Evolutionary conservation across 2,329 filamentous ascomycete species (phyloP).

Genomic region (Xenosphaeropsis pyriputrescens): DNA sequence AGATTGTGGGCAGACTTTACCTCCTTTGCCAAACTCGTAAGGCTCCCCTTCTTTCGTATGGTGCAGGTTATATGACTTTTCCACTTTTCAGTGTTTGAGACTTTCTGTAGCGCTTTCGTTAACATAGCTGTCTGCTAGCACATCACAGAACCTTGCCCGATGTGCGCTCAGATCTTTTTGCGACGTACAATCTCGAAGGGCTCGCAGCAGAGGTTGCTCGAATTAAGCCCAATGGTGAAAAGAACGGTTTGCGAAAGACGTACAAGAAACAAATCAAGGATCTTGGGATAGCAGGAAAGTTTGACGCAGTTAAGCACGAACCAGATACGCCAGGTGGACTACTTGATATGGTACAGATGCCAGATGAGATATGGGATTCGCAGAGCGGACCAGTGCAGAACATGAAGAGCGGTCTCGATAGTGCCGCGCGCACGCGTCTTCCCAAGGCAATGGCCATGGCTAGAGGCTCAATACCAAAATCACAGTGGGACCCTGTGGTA

Average conservation of each 20-base stretch:
- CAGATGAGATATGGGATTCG: slow-evolving; percentile 42
- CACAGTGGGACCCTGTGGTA: slow-evolving; percentile 40
- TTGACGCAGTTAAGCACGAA: slow-evolving; percentile 42
- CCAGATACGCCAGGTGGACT: slow-evolving; percentile 35
- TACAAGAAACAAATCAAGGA: slow-evolving; percentile 57
- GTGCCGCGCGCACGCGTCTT: slow-evolving; percentile 26
- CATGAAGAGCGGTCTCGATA: slow-evolving; percentile 35
- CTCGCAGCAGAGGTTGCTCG: slow-evolving; percentile 48
- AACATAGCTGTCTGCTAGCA: slow-evolving; percentile 17
- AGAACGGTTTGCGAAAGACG: slow-evolving; percentile 51
- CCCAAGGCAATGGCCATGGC: slow-evolving; percentile 39
- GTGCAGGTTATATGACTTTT: neutral
- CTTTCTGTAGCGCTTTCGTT: slow-evolving; percentile 12
- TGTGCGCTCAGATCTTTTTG: slow-evolving; percentile 41
- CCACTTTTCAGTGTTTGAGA: too few species aligned
- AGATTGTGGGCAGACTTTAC: slow-evolving; percentile 53
- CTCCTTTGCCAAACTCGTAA: slow-evolving; percentile 54
- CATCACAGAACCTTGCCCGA: slow-evolving; percentile 26
- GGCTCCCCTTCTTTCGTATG: slow-evolving; percentile 28
- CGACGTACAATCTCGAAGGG: slow-evolving; percentile 36
- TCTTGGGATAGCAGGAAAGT: slow-evolving; percentile 44
- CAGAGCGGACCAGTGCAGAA: slow-evolving; percentile 38
- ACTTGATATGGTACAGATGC: slow-evolving; percentile 31
- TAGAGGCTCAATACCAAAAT: slow-evolving; percentile 38
- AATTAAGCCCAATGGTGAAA: slow-evolving; percentile 49